A percentile compares a stretch with the other conserved stretches of the same genome.
Evolutionary conservation across 306 rosid genomes (phyloP).

Genomic region (Rosa persica): DNA sequence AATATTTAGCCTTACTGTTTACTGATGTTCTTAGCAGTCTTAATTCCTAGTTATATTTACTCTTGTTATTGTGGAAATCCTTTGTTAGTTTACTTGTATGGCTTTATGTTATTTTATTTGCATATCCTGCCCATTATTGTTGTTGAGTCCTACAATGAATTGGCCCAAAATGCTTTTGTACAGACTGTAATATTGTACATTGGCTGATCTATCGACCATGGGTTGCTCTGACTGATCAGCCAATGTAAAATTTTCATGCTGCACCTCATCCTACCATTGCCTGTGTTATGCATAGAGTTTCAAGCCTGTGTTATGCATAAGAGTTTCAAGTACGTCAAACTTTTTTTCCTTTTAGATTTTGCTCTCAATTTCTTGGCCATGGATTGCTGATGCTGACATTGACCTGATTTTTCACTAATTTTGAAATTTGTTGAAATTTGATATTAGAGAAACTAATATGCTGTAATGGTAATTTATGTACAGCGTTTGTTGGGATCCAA

Average conservation of each 20-base stretch:
- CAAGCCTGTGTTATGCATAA: background rate
- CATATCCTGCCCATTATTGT: background rate
- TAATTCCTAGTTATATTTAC: background rate
- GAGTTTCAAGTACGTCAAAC: too few species aligned
- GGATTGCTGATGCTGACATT: background rate
- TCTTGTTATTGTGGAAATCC: background rate
- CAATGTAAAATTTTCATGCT: background rate
- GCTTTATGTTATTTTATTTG: background rate
- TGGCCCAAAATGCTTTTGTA: background rate
- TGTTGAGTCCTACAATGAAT: background rate
- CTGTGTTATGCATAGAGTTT: background rate
- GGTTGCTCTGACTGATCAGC: constrained; percentile 1
- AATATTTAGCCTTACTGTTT: too few species aligned
- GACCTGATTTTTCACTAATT: background rate
- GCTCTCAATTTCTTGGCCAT: too few species aligned
- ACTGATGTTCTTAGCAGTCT: background rate
- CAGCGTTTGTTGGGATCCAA: constrained; percentile 80
- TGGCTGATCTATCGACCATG: background rate
- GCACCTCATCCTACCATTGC: background rate
- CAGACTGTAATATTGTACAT: too few species aligned
- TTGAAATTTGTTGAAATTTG: background rate
- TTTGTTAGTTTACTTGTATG: background rate
- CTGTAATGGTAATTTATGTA: constrained; percentile 13
- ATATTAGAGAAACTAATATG: constrained; percentile 17
- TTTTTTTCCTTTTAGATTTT: too few species aligned